These are phyloP conservation scores for Silene vulgaris DNA, from an alignment of 179 eudicot species.

Conservation along the genomic window DNA sequence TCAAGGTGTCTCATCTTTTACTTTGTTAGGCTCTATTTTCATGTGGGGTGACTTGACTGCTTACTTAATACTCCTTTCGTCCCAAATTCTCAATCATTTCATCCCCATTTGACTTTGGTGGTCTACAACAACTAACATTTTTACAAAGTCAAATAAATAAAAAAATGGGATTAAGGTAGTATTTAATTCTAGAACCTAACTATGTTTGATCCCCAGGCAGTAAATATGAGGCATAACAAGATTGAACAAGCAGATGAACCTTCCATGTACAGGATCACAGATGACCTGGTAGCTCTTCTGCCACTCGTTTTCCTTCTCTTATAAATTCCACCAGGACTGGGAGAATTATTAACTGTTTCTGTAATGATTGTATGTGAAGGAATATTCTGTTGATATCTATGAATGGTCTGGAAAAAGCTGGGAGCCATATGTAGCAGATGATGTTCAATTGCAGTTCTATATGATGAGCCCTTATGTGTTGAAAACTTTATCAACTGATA, in stretches of 20 bases:
- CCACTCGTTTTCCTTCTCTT: not conserved
- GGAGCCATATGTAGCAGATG: constrained; percentile 81
- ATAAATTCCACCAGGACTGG: not conserved
- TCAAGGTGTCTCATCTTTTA: constrained; percentile 46
- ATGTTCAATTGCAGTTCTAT: constrained; percentile 90
- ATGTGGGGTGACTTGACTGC: too few species aligned
- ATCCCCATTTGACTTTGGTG: too few species aligned
- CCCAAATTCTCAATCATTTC: too few species aligned
- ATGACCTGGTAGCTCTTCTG: constrained; percentile 58
- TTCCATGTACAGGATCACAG: constrained; percentile 79
- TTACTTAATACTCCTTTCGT: too few species aligned
- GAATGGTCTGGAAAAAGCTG: constrained; percentile 93
- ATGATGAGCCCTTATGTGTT: constrained; percentile 99
- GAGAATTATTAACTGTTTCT: not conserved
- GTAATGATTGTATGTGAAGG: constrained; percentile 36
- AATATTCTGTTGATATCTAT: constrained; percentile 73
- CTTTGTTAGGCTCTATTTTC: too few species aligned
- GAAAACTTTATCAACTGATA: constrained; percentile 66
- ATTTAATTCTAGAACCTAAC: not conserved
- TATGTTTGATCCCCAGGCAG: constrained; percentile 47
- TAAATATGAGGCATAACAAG: constrained; percentile 77
- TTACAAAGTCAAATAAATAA: too few species aligned
- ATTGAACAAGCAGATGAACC: constrained; percentile 75
- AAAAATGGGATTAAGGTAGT: too few species aligned
- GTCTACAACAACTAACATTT: too few species aligned